Evolutionary conservation across 345 rosid species (phyloP).

Genomic region (Jatropha curcas): DNA sequence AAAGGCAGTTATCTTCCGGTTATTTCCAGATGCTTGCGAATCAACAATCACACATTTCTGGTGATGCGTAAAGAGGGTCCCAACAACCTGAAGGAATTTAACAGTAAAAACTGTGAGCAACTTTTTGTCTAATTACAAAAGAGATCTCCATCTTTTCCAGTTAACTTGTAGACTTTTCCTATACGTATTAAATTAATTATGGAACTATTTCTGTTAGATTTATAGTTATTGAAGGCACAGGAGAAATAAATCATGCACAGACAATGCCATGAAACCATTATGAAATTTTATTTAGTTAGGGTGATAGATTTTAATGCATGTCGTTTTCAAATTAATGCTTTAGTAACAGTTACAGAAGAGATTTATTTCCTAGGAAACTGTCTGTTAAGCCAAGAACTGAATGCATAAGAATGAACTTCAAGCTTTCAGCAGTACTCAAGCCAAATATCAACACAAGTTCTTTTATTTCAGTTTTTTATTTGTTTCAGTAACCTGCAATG

Average conservation of each 20-base stretch:
- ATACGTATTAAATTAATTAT: no score
- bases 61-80: constrained; percentile 70
- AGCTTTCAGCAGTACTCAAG: not conserved
- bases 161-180: not conserved
- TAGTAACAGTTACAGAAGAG: not conserved
- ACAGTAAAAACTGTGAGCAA: constrained; percentile 13
- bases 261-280: not conserved
- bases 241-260: not conserved
- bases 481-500: not conserved
- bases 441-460: not conserved
- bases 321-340: not conserved
- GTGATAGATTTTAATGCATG: not conserved
- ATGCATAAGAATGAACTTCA: not conserved
- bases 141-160: not conserved
- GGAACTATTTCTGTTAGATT: not conserved
- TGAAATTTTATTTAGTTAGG: not conserved
- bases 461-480: not conserved
- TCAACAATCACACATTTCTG: constrained; percentile 78
- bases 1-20: constrained; percentile 59
- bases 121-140: not conserved
- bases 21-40: constrained; percentile 61
- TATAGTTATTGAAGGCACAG: not conserved
- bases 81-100: constrained; percentile 52
- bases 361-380: not conserved
- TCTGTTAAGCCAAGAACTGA: not conserved